phyloP scores from a whole-genome alignment of 805 yeast species.

The Candida ipomoeae region DNA sequence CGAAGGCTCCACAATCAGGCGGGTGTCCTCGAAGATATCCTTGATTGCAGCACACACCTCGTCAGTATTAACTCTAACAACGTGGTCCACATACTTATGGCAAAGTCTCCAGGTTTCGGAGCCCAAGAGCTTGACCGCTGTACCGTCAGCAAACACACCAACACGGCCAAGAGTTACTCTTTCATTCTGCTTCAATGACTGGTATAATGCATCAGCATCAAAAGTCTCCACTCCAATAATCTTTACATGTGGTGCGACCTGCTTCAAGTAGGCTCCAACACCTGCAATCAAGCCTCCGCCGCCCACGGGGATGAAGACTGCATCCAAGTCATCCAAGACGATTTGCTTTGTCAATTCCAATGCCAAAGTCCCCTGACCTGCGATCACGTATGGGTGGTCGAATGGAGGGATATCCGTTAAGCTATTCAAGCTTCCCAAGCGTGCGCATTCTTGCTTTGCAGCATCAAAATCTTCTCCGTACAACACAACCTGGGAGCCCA shows the following conservation, averaged over 20 bases:
- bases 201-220: constrained; percentile 91
- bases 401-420: constrained; percentile 95
- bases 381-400: constrained; percentile 95
- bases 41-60: constrained; percentile 96
- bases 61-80: constrained; percentile 80
- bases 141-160: constrained; percentile 98
- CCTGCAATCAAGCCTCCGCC: constrained; percentile 98
- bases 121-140: constrained; percentile 89
- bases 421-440: constrained; percentile 65
- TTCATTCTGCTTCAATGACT: constrained; percentile 55
- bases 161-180: constrained; percentile 62
- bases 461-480: constrained; percentile 92
- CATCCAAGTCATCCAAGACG: constrained; percentile 68
- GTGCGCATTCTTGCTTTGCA: constrained; percentile 86
- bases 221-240: constrained; percentile 93
- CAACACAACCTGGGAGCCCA: constrained; percentile 92
- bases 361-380: constrained; percentile 98
- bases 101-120: constrained; percentile 86
- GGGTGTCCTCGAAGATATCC: constrained; percentile 93
- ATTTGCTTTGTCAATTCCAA: constrained; percentile 89
- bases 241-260: constrained; percentile 96
- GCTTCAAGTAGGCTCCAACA: constrained; percentile 80
- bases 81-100: constrained; percentile 79
- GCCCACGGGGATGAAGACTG: constrained; percentile 90
- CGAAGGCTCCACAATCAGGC: constrained; percentile 92